Base-by-base conservation (phyloP, 2,329 filamentous ascomycete species). In the Geosmithia putterillii region DNA sequence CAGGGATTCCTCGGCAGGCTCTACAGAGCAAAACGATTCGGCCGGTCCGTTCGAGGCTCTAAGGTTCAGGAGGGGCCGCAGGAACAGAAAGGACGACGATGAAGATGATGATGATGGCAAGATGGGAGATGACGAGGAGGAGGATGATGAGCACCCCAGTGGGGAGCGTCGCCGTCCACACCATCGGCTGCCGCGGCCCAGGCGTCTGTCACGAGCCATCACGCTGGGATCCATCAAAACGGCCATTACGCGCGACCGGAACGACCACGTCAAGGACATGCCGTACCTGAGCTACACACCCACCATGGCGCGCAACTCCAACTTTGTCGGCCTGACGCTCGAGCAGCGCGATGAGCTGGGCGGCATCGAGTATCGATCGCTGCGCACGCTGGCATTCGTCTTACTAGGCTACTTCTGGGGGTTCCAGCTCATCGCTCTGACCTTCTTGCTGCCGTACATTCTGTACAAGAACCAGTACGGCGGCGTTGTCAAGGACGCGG, bases 271-370 rank as follows among this genome's bases (percentile, higher is more conserved):
- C 3, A 64, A 64, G 2, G 71, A 79, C 25, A 84, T 86, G 66
- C 92, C 92, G 0, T 98, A 98, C 59, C 74, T 98, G 42, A 95
- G 87, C 60, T 96, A 87, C 76, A 82, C 89, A 46, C 87, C 92
- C 2, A 98, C 92, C 0, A 76, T 95, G 43, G 90, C 84, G 20
- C 80, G 92, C 48, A 98, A 98, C 59, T 96, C 90, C 10, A 83
- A 86, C 34, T 98, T 96, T 55, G 74, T 92, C 12, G 86, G 89
- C 51, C 63, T 98, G 50, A 86, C 83, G 0, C 83, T 94, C 51
- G 87, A 92, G 49, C 88, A 98, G 62, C 78, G 92, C 50, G 89
- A 98, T 57, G 92, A 98, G 61, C 67, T 98, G 2, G 92, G 92
- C 10, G 92, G 92, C 18, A 95, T 98, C 49, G 92, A 98, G 60